Conservation (phyloP, 306 rosid species). For the Vicia villosa region DNA sequence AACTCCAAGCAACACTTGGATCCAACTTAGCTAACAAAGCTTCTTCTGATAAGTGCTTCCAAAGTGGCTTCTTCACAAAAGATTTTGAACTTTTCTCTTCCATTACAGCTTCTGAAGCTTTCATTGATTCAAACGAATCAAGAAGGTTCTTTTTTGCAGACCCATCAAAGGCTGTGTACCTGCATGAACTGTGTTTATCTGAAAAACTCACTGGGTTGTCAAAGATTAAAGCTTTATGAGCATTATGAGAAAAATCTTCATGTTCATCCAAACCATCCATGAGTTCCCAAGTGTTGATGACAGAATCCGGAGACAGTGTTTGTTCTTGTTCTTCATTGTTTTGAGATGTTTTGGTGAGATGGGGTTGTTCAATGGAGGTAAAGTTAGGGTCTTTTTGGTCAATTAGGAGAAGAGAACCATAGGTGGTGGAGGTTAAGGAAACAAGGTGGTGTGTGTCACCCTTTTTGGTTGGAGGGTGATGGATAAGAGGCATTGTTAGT, state of each 20-base stretch:
- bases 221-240: constrained; percentile 27
- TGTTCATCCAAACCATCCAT: constrained; percentile 67
- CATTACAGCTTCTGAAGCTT: constrained; percentile 31
- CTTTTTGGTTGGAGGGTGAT: constrained; percentile 73
- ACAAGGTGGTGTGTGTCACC: constrained; percentile 91
- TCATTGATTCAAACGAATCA: constrained; percentile 47
- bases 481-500: constrained; percentile 67
- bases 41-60: constrained; percentile 89
- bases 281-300: constrained; percentile 93
- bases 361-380: constrained; percentile 11
- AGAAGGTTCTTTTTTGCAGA: constrained; percentile 48
- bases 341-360: constrained; percentile 13
- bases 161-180: constrained; percentile 57
- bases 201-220: constrained; percentile 28
- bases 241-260: constrained; percentile 34
- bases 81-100: constrained; percentile 17
- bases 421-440: constrained; percentile 87
- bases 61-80: constrained; percentile 59
- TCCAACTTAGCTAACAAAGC: constrained; percentile 72
- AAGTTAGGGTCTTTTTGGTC: constrained; percentile 53
- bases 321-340: constrained; percentile 36
- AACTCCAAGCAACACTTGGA: constrained; percentile 71
- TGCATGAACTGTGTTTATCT: constrained; percentile 45
- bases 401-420: constrained; percentile 69
- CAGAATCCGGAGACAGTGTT: constrained; percentile 79